Percentiles rank a stretch among this genome's conserved stretches.
These are phyloP conservation scores for Ensete ventricosum DNA, from an alignment of 176 grass and related monocot genomes.

Conservation along the genomic window DNA sequence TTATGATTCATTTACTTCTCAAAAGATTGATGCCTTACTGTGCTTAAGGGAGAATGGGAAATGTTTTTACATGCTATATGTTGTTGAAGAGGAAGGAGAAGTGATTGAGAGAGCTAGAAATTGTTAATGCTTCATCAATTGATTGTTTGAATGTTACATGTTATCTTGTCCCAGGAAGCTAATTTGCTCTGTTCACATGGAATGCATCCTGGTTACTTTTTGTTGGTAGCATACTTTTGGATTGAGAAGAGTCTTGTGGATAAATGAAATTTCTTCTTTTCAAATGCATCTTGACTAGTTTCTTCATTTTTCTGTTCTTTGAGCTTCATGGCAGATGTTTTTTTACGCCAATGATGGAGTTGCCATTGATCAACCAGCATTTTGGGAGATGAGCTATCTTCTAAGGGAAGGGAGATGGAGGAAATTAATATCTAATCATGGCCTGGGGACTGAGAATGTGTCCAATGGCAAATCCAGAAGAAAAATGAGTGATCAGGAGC, in stretches of 20 bases:
- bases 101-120: background rate
- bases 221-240: background rate
- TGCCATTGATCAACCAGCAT: conserved; percentile 71
- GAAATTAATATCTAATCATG: conserved; percentile 19
- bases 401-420: conserved; percentile 32
- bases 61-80: background rate
- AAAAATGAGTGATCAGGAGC: conserved; percentile 37
- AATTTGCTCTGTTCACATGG: background rate
- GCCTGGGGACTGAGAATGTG: conserved; percentile 19
- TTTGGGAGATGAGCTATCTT: conserved; percentile 98
- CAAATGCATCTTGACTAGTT: background rate
- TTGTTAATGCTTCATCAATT: background rate
- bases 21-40: background rate
- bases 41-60: too few species aligned
- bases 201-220: background rate
- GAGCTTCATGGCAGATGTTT: conserved; percentile 55
- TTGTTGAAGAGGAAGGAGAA: background rate
- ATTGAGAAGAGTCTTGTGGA: background rate
- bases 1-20: background rate
- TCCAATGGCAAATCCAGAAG: conserved; percentile 27
- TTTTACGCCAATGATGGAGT: conserved; percentile 72
- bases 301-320: conserved; percentile 14
- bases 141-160: background rate
- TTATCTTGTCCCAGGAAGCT: background rate
- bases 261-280: background rate